A percentile compares a stretch with the other conserved stretches of the same genome.
These are phyloP conservation scores for Eucalyptus paniculata DNA, from an alignment of 345 rosid species.

Conservation along the genomic window DNA sequence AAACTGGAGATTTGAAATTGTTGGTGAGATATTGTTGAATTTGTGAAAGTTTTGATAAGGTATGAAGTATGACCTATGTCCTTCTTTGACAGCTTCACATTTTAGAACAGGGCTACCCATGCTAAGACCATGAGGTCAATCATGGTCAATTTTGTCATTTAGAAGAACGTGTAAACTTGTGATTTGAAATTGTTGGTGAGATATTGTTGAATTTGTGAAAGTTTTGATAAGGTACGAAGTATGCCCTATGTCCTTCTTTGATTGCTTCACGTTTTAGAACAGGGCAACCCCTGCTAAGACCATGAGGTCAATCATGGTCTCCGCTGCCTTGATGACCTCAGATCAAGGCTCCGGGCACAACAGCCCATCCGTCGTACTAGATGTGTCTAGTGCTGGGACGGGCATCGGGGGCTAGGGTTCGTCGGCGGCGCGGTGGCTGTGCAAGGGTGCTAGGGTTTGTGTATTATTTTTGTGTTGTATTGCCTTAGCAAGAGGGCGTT, in stretches of 20 bases:
- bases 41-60: background rate
- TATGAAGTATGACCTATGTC: background rate
- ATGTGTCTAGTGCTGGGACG: background rate
- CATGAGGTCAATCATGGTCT: background rate
- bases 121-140: background rate
- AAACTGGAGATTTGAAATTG: background rate
- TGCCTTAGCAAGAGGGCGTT: background rate
- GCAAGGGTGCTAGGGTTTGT: background rate
- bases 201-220: background rate
- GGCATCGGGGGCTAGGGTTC: background rate
- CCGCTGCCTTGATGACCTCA: background rate
- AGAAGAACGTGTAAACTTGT: background rate
- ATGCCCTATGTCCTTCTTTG: background rate
- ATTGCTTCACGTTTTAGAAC: background rate
- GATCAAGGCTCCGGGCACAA: background rate
- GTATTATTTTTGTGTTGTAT: background rate
- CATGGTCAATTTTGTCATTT: background rate
- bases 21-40: background rate
- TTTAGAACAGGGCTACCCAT: background rate
- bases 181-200: background rate
- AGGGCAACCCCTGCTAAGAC: background rate
- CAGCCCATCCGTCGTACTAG: background rate
- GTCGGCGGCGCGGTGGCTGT: too few relatives aligned
- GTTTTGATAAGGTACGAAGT: background rate
- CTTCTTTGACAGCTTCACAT: background rate